Percentiles rank a stretch among this genome's conserved stretches.
phyloP scores from a whole-genome alignment of 148 eudicot species.

The Arctostaphylos glauca region DNA sequence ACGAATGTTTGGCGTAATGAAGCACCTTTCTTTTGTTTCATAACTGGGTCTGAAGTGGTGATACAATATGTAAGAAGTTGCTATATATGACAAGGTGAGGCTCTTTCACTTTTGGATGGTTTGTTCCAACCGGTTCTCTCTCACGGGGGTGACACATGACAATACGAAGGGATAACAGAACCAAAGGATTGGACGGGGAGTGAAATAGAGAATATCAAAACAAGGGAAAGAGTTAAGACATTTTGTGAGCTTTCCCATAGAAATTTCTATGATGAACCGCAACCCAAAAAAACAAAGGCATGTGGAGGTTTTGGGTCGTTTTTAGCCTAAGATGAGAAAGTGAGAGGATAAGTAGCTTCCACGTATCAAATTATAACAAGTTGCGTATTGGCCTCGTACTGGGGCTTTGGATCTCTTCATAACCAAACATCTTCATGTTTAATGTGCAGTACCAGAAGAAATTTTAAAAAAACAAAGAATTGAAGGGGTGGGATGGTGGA shows the following conservation, averaged over 20 bases:
- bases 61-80: background rate
- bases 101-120: background rate
- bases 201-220: background rate
- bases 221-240: background rate
- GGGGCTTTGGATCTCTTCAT: background rate
- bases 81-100: background rate
- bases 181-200: background rate
- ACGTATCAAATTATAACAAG: background rate
- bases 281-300: background rate
- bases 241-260: background rate
- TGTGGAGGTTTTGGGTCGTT: constrained; percentile 3
- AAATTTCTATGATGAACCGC: background rate
- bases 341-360: background rate
- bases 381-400: background rate
- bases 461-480: too few species aligned
- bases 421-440: background rate
- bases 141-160: too few species aligned
- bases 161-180: background rate
- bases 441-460: background rate
- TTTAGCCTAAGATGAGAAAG: background rate
- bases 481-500: background rate
- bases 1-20: background rate
- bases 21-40: background rate
- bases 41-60: background rate
- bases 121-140: too few species aligned